Conservation (phyloP, 2,329 filamentous ascomycete species). For the Neopestalotiopsis sp. region DNA sequence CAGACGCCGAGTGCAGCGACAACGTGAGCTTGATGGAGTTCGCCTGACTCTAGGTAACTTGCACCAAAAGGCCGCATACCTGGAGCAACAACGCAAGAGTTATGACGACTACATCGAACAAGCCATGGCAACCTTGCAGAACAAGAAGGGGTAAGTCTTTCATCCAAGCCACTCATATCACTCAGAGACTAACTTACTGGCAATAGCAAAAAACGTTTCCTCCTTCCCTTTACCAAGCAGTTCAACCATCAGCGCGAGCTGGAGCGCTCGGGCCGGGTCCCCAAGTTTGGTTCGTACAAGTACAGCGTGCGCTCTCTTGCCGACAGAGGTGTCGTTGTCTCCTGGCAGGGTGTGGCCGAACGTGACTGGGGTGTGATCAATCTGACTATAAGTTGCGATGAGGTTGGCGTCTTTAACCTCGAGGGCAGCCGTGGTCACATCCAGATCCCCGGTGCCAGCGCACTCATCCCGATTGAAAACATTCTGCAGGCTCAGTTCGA, state of each 20-base stretch:
- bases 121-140: slow-evolving; percentile 95
- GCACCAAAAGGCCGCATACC: slow-evolving; percentile 85
- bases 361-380: slow-evolving; percentile 92
- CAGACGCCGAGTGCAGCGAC: slow-evolving; percentile 85
- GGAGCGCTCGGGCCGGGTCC: slow-evolving; percentile 87
- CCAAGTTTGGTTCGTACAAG: slow-evolving; percentile 98
- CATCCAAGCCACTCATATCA: slow-evolving; percentile 3
- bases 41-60: slow-evolving; percentile 75
- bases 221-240: slow-evolving; percentile 96
- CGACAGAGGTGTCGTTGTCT: slow-evolving; percentile 92
- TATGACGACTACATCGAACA: slow-evolving; percentile 99
- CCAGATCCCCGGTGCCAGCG: slow-evolving; percentile 93
- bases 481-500: slow-evolving; percentile 96
- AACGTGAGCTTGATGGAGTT: slow-evolving; percentile 87
- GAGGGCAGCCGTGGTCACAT: slow-evolving; percentile 91
- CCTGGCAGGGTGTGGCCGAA: slow-evolving; percentile 84
- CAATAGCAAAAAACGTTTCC: slow-evolving; percentile 89
- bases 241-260: slow-evolving; percentile 98
- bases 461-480: slow-evolving; percentile 88
- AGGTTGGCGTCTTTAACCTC: slow-evolving; percentile 91
- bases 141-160: slow-evolving; percentile 79
- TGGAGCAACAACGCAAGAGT: slow-evolving; percentile 93
- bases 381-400: slow-evolving; percentile 90
- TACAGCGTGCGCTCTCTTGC: slow-evolving; percentile 88
- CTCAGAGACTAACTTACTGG: slow-evolving; percentile 44